Evolutionary conservation across 768 basidiomycete genomes (phyloP), one percentile per base, ranked within the genome.

Genomic region (Lactarius akahatsu): DNA sequence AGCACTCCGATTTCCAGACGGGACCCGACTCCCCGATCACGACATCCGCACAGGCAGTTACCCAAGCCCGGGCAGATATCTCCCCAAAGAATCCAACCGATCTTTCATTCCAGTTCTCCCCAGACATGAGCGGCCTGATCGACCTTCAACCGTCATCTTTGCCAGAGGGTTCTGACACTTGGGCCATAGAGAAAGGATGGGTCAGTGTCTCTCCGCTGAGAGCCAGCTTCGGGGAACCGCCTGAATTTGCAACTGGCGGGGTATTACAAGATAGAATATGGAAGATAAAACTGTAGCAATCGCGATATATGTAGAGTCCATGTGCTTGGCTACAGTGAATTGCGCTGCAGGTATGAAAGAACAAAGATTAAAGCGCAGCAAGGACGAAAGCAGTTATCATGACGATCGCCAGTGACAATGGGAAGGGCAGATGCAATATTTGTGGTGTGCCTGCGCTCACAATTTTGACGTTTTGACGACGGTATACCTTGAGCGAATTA

Each of bases 121-220:
- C 87, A 15, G 86, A 91, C 58, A 84, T 95, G 80, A 77, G 77
- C n/a, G 80, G 79, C 13, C 78, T 96, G 16, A 81, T 96, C 54
- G 80, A 79, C 54, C 92, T 92, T 2, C 75, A 81, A 16, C 67
- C 80, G 56, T 81, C 84, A 3, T 74, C 74, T 20, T 77, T 94
- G n/a, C 91, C 92, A 1, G 78, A 83, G 23, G 94, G 92, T 3
- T 86, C 90, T 11, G 94, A 97, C 75, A 86, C 84, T 0, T 93
- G 91, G 90, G 92, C 91, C 18, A 78, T 95, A 38, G 78, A 80
- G 64, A 80, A 86, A 65, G 91, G 88, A 5, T 85, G 79, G 70
- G 88, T 85, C 40, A 90, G 89, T 69, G 86, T 95, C 3, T 93
- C 92, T 28, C 91, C 93, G 4, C 76, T 94, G 62, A 81, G 85